phyloP scores from a whole-genome alignment of 192 early-diverging fungal species.

The Backusella mclennaniae region DNA sequence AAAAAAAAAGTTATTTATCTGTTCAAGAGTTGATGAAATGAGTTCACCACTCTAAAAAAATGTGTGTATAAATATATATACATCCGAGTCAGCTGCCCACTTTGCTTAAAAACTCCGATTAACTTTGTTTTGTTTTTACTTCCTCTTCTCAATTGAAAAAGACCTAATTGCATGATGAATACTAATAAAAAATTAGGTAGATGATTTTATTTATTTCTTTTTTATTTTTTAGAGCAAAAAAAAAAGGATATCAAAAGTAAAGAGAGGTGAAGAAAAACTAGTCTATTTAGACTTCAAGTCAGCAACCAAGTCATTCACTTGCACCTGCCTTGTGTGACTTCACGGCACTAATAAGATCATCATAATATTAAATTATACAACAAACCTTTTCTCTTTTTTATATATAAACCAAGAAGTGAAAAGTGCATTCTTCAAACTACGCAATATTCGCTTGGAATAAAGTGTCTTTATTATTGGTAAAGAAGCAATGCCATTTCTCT shows the following conservation, averaged over 20 bases:
- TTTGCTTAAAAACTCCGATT: not conserved
- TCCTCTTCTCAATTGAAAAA: not conserved
- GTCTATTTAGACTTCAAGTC: not conserved
- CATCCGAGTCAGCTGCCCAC: not conserved
- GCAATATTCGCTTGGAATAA: not conserved
- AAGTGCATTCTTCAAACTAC: not conserved
- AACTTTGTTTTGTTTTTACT: not conserved
- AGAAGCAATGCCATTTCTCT: not conserved
- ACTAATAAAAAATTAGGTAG: not conserved
- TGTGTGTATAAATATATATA: not conserved
- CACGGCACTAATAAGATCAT: not conserved
- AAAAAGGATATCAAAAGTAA: not conserved
- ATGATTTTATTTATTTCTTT: not conserved
- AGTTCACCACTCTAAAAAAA: not conserved
- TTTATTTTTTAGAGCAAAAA: not conserved
- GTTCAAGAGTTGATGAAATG: not conserved
- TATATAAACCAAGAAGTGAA: not conserved
- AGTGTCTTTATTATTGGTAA: not conserved
- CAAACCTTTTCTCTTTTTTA: not conserved
- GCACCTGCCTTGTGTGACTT: not conserved
- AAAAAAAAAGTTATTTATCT: too few relatives aligned
- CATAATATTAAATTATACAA: too few relatives aligned
- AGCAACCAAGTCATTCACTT: not conserved
- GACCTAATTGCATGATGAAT: not conserved
- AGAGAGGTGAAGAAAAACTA: not conserved